These are phyloP conservation scores for Diaporthe capsici DNA, from an alignment of 2,329 filamentous ascomycete genomes.

Conservation along the genomic window DNA sequence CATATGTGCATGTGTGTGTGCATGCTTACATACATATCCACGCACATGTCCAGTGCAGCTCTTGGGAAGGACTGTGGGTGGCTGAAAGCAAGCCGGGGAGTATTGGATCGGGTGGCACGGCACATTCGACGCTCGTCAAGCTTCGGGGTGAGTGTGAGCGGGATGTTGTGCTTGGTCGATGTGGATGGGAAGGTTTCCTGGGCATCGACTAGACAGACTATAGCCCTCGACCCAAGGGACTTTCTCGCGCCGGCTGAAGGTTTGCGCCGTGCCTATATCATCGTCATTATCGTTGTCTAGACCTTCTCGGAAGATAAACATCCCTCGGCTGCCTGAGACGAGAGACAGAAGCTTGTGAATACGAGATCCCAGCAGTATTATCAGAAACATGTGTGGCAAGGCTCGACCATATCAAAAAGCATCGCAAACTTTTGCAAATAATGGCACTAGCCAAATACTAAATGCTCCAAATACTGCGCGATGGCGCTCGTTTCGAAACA, in stretches of 20 bases:
- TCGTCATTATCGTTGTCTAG: not conserved
- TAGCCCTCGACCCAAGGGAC: too few species aligned
- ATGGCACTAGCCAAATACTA: constrained; percentile 9
- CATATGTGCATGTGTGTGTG: not conserved
- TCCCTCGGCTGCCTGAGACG: not conserved
- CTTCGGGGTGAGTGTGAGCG: constrained; percentile 9
- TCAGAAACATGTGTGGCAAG: constrained; percentile 15
- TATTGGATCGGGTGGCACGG: not conserved
- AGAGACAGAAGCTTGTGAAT: constrained; percentile 26
- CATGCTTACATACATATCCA: not conserved
- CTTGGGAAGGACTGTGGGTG: constrained; percentile 9
- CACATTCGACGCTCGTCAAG: not conserved
- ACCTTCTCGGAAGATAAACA: not conserved
- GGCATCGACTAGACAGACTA: not conserved
- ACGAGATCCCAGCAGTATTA: constrained; percentile 1
- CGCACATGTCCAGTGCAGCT: not conserved
- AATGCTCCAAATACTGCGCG: not conserved
- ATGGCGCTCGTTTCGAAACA: constrained; percentile 29
- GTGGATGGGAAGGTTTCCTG: not conserved
- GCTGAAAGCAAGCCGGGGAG: not conserved
- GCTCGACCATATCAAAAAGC: constrained; percentile 6
- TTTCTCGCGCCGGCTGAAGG: not conserved
- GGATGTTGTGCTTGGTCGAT: not conserved
- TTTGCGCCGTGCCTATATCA: not conserved
- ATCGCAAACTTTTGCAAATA: constrained; percentile 12